These are phyloP conservation scores for Naganishia vaughanmartiniae DNA, from an alignment of 768 basidiomycete species.

Conservation along the genomic window DNA sequence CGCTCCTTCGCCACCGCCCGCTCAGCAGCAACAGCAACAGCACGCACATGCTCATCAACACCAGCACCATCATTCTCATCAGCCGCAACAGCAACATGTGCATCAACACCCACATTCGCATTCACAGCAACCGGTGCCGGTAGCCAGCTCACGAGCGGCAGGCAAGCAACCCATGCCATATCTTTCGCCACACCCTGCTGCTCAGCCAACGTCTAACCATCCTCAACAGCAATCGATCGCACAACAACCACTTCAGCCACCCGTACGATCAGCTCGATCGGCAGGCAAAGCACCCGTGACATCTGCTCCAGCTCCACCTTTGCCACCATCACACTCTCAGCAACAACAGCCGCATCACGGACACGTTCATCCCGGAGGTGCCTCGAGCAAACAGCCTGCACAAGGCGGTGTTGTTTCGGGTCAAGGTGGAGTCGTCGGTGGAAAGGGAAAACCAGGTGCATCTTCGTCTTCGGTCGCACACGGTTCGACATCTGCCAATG, in stretches of 20 bases:
- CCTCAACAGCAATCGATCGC: conserved; percentile 25
- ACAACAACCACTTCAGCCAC: conserved; percentile 32
- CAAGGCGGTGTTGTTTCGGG: neutral
- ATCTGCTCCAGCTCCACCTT: conserved; percentile 34
- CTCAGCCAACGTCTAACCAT: conserved; percentile 30
- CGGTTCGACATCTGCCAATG: conserved; percentile 10
- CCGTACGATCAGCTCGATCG: conserved; percentile 51
- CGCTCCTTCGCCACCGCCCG: conserved; percentile 20
- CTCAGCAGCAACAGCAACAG: conserved; percentile 33
- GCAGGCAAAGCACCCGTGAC: conserved; percentile 52
- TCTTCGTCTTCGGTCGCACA: conserved; percentile 2
- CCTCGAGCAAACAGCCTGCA: conserved; percentile 26
- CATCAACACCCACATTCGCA: conserved; percentile 56
- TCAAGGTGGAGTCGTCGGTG: conserved; percentile 43
- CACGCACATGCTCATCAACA: neutral
- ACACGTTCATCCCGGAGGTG: conserved; percentile 40
- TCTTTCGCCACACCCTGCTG: conserved; percentile 36
- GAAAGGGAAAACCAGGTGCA: conserved; percentile 54
- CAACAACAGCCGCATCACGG: conserved; percentile 50
- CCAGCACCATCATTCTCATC: conserved; percentile 36
- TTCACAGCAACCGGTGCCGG: conserved; percentile 55
- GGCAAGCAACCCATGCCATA: conserved; percentile 93
- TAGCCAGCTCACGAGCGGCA: conserved; percentile 69
- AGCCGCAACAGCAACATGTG: conserved; percentile 40
- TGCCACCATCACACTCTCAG: neutral